phyloP scores from a whole-genome alignment of 2,329 filamentous ascomycete genomes.

The Fusarium pseudocircinatum region DNA sequence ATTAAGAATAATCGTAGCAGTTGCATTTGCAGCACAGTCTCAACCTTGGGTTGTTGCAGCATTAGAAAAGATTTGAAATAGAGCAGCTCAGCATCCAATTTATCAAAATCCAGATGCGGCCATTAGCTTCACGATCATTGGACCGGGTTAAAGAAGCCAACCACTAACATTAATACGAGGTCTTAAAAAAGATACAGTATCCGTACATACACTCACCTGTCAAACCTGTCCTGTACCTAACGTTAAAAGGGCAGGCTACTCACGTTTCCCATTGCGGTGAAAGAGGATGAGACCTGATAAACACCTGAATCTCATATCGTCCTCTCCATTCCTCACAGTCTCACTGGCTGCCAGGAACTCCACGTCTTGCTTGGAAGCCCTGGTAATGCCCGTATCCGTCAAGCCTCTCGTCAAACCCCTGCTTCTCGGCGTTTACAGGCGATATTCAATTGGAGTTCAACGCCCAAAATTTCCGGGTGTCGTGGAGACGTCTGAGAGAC shows the following conservation, averaged over 20 bases:
- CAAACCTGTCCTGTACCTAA: neutral
- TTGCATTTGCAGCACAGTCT: neutral
- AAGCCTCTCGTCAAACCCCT: slow-evolving; percentile 14
- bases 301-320: slow-evolving; percentile 2
- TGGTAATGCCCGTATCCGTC: slow-evolving; percentile 22
- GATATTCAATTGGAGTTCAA: slow-evolving; percentile 23
- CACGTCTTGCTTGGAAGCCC: neutral
- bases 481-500: slow-evolving; percentile 12
- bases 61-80: neutral
- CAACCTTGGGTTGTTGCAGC: neutral
- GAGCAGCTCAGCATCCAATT: neutral
- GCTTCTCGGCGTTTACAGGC: slow-evolving; percentile 31
- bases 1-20: neutral
- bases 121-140: slow-evolving; percentile 22
- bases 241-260: neutral
- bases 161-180: slow-evolving; percentile 23
- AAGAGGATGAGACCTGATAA: neutral
- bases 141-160: slow-evolving; percentile 11
- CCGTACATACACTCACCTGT: neutral
- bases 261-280: slow-evolving; percentile 1
- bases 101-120: slow-evolving; percentile 25
- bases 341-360: slow-evolving; percentile 12
- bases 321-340: slow-evolving; percentile 7
- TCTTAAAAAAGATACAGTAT: neutral
- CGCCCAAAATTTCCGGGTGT: neutral